A percentile compares a stretch with the other conserved stretches of the same genome.
These are phyloP conservation scores for Phaeophleospora eucalypticola DNA, from an alignment of 2,329 filamentous ascomycete species.

Conservation along the genomic window DNA sequence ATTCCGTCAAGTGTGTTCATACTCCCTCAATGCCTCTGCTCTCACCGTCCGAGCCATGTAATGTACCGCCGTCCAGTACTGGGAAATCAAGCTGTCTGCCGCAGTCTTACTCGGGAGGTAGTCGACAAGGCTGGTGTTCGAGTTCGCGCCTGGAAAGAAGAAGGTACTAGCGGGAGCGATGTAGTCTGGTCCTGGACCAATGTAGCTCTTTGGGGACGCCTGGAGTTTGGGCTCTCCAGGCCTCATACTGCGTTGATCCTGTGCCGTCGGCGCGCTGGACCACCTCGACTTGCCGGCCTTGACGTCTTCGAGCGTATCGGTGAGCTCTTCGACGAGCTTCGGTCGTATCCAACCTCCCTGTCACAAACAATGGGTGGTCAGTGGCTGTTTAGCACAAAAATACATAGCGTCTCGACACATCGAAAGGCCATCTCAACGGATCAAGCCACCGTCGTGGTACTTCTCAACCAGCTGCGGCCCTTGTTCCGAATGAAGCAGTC, in stretches of 20 bases:
- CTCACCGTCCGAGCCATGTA: slow-evolving; percentile 56
- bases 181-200: slow-evolving; percentile 62
- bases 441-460: too few relatives aligned
- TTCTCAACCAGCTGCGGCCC: too few relatives aligned
- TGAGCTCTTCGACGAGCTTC: slow-evolving; percentile 65
- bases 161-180: slow-evolving; percentile 65
- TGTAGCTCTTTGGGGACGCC: slow-evolving; percentile 44
- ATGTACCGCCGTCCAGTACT: slow-evolving; percentile 67
- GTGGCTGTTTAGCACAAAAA: too few relatives aligned
- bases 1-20: background rate
- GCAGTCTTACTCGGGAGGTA: slow-evolving; percentile 57
- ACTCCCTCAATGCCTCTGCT: background rate
- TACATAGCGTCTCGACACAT: too few relatives aligned
- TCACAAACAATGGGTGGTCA: too few relatives aligned
- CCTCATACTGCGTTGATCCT: slow-evolving; percentile 19
- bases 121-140: slow-evolving; percentile 51
- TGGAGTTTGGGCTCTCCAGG: slow-evolving; percentile 20
- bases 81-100: slow-evolving; percentile 59
- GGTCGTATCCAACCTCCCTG: slow-evolving; percentile 68
- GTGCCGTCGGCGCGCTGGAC: slow-evolving; percentile 10
- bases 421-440: too few relatives aligned
- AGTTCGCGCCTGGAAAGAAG: slow-evolving; percentile 55
- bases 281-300: slow-evolving; percentile 25
- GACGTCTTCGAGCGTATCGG: slow-evolving; percentile 31
- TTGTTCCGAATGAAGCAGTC: too few relatives aligned